Evolutionary conservation across 2,329 filamentous ascomycete genomes (phyloP), one percentile per base, ranked within the genome.

Genomic region (Cladophialophora yegresii): DNA sequence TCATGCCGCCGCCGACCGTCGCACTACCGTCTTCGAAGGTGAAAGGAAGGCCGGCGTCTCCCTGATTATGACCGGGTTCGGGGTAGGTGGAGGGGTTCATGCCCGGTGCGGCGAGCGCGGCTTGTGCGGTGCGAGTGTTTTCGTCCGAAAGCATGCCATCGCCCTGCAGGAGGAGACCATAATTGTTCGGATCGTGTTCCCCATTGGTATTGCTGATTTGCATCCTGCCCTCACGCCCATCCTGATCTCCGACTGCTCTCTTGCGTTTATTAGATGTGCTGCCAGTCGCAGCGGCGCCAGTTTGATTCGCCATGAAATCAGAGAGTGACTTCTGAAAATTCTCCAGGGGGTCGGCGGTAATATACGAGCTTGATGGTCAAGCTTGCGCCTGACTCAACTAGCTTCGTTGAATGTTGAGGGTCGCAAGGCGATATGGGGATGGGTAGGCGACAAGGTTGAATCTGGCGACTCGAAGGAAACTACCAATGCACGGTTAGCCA

Each of bases 141-240:
- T 81, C 79, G 45, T 70, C 69, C 10, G 61, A n/a, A 0, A 67
- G 83, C 54, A 81, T 79, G 9, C 79, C 80, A 45, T 81, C 77
- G 69, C 81, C 79, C 58, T 82, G 80, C 47, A 83, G 73, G 32
- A 80, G 78, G 58, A 80, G 78, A 67, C 78, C 77, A 61, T 80
- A 79, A 61, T 79, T 80, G 78, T 30, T 54, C 33, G 76, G 4
- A 72, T 73, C n/a, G 73, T 71, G 32, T 72, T 65, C 65, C 8
- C 69, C 69, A 30, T 69, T 71, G n/a, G 69, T 65, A 16, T 66
- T 66, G 28, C 65, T 65, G 22, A 67, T 64, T 33, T 61, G 65
- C 22, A 58, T 36, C 56, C 69, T 70, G n/a, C 64, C 53, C 22
- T 68, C 65, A 28, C 67, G 69, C 16, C 33, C 47, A 26, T 65